Conservation (phyloP, 495 filamentous ascomycete species). For the Penicillium dipodomyicola region DNA sequence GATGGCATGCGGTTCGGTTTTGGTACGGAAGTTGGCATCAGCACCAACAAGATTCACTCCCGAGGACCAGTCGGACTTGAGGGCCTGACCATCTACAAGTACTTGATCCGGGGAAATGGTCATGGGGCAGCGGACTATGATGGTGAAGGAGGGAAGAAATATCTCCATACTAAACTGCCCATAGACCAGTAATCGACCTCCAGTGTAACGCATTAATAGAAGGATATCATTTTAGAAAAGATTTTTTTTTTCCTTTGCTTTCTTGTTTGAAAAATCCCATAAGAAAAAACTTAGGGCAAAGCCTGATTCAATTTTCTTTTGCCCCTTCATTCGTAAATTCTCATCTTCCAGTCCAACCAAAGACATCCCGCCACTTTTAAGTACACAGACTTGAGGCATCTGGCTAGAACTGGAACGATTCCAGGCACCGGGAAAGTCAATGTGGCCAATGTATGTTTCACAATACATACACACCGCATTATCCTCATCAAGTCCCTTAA, state of each 20-base stretch:
- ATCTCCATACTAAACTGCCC: constrained; percentile 33
- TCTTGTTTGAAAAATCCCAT: constrained; percentile 25
- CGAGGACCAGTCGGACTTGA: constrained; percentile 92
- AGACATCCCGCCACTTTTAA: constrained; percentile 25
- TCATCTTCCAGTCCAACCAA: constrained; percentile 25
- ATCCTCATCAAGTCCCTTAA: constrained; percentile 47
- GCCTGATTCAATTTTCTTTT: constrained; percentile 37
- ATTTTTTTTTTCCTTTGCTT: constrained; percentile 19
- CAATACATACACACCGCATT: constrained; percentile 17
- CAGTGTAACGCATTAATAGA: not conserved
- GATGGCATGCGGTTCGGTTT: constrained; percentile 98
- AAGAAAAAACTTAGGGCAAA: constrained; percentile 32
- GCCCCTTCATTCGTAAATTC: constrained; percentile 29
- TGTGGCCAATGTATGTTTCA: constrained; percentile 14
- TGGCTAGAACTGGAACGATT: constrained; percentile 21
- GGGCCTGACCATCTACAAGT: constrained; percentile 96
- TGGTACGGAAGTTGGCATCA: constrained; percentile 96
- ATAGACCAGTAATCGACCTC: constrained; percentile 7
- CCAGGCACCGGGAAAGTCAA: constrained; percentile 18
- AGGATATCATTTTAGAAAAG: constrained; percentile 16
- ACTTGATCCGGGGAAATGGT: constrained; percentile 76
- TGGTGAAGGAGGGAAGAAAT: constrained; percentile 52
- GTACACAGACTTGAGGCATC: constrained; percentile 30
- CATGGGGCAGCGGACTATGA: constrained; percentile 75
- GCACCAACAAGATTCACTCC: constrained; percentile 97